Evolutionary conservation across 768 basidiomycete genomes (phyloP).

Genomic region (Asterophora lycoperdoides): DNA sequence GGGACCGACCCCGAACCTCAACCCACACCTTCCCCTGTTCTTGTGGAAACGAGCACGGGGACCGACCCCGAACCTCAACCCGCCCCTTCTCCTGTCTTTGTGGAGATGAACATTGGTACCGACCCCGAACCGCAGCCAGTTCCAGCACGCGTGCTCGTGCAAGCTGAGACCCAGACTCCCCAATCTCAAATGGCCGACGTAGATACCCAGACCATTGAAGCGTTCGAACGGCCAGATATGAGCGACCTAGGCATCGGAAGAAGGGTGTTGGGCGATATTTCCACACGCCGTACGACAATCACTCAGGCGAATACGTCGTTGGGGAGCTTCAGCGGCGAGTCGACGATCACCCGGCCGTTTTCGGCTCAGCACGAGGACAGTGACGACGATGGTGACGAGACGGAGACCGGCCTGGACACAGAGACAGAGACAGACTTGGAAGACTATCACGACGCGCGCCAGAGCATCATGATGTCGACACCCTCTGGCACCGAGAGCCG

Average conservation of each 20-base stretch:
- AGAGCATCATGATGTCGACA: conserved; percentile 64
- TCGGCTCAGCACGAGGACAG: conserved; percentile 27
- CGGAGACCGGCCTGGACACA: conserved; percentile 64
- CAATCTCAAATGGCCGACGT: conserved; percentile 26
- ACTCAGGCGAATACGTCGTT: conserved; percentile 41
- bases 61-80: conserved; percentile 32
- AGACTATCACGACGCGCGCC: conserved; percentile 77
- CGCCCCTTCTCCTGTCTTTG: background rate
- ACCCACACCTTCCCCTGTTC: too few relatives aligned
- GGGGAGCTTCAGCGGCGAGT: conserved; percentile 31
- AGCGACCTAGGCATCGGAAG: conserved; percentile 16
- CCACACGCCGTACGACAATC: conserved; percentile 39
- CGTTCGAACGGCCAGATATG: conserved; percentile 15
- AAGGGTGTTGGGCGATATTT: conserved; percentile 1
- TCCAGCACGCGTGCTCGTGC: conserved; percentile 19
- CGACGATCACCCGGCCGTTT: conserved; percentile 39
- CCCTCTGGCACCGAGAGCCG: conserved; percentile 47
- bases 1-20: conserved; percentile 35
- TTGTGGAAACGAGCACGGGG: conserved; percentile 23
- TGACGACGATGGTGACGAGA: conserved; percentile 46
- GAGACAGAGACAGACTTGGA: conserved; percentile 69
- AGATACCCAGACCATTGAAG: conserved; percentile 24
- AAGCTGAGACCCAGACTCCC: conserved; percentile 36
- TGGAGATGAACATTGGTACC: conserved; percentile 31
- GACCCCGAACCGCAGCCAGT: conserved; percentile 26